These are phyloP conservation scores for Zelonia costaricensis DNA, from an alignment of 208 protist species.

Conservation along the genomic window DNA sequence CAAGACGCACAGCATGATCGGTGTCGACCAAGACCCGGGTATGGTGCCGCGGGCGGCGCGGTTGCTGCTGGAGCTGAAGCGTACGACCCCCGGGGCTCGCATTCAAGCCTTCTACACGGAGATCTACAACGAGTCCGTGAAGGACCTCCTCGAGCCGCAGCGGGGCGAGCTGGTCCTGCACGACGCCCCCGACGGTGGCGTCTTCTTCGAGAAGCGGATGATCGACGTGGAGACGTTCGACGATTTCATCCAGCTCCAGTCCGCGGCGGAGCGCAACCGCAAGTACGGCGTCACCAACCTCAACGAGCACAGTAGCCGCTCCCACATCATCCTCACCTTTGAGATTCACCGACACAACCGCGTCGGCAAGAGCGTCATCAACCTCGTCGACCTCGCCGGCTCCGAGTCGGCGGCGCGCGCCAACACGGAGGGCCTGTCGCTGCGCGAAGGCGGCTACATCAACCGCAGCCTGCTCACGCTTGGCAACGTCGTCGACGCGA, in stretches of 20 bases:
- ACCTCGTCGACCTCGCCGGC: conserved; percentile 93
- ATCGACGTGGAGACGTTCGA: conserved; percentile 60
- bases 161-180: conserved; percentile 38
- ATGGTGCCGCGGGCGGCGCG: conserved; percentile 55
- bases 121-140: conserved; percentile 86
- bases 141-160: conserved; percentile 70
- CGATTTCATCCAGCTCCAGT: conserved; percentile 69
- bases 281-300: conserved; percentile 89
- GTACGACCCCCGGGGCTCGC: conserved; percentile 35
- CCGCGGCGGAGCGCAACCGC: conserved; percentile 67
- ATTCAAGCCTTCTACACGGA: conserved; percentile 83
- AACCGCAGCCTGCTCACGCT: conserved; percentile 91
- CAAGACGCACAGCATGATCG: conserved; percentile 92
- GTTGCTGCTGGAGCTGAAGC: conserved; percentile 66
- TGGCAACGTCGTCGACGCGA: conserved; percentile 85
- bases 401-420: conserved; percentile 77
- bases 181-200: conserved; percentile 45
- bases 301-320: conserved; percentile 83
- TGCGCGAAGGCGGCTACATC: conserved; percentile 80
- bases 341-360: conserved; percentile 41
- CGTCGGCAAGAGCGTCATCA: conserved; percentile 62
- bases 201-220: conserved; percentile 50
- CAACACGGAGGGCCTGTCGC: conserved; percentile 81
- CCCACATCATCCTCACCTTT: conserved; percentile 50
- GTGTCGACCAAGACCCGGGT: conserved; percentile 43